These are phyloP conservation scores for Aspergillus brunneoviolaceus DNA, from an alignment of 2,329 filamentous ascomycete species.

Conservation along the genomic window DNA sequence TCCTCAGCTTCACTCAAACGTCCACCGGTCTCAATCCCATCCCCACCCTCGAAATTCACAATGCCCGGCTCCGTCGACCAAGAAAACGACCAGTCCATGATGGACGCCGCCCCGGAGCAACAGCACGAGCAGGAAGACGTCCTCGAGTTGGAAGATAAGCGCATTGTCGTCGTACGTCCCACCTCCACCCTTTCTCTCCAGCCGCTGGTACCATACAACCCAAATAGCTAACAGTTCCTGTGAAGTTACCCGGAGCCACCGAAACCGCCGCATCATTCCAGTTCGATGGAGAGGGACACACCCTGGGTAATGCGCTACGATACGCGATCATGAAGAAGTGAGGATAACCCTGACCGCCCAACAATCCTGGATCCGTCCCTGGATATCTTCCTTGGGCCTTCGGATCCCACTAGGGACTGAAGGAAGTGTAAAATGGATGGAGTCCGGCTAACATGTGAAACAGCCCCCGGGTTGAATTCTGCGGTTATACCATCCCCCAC, in stretches of 20 bases:
- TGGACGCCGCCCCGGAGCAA: conserved; percentile 34
- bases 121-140: conserved; percentile 45
- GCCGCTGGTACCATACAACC: background rate
- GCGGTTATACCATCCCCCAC: conserved; percentile 96
- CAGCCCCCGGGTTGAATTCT: conserved; percentile 91
- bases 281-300: conserved; percentile 91
- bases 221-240: background rate
- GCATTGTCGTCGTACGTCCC: conserved; percentile 60
- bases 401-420: background rate
- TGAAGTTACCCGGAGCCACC: conserved; percentile 75
- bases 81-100: conserved; percentile 45
- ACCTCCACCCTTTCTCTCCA: background rate
- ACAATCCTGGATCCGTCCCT: conserved; percentile 1
- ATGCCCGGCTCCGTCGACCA: conserved; percentile 44
- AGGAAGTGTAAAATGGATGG: background rate
- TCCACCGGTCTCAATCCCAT: background rate
- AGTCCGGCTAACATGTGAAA: conserved; percentile 14
- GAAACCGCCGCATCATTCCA: conserved; percentile 93
- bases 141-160: conserved; percentile 46
- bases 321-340: conserved; percentile 99
- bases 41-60: background rate
- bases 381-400: too few species aligned
- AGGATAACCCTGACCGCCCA: background rate
- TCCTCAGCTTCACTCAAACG: background rate
- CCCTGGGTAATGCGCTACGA: conserved; percentile 86